phyloP scores from a whole-genome alignment of 2,329 filamentous ascomycete genomes.

The Verticillium nonalfalfae region DNA sequence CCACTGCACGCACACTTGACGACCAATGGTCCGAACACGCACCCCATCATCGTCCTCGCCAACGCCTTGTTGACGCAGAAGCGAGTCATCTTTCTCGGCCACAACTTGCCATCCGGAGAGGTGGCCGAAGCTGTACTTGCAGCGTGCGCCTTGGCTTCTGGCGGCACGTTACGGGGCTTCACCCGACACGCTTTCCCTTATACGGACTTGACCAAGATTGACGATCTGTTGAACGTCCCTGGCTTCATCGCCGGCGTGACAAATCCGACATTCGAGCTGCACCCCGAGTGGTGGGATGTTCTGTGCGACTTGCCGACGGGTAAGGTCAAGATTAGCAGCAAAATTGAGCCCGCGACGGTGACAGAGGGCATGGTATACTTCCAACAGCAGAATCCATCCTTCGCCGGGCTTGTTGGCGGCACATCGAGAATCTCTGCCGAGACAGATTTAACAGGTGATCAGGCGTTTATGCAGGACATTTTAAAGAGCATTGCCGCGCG shows the following conservation, averaged over 20 bases:
- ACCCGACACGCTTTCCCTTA: constrained; percentile 96
- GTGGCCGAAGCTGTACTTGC: constrained; percentile 97
- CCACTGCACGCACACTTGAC: constrained; percentile 85
- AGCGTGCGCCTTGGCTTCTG: constrained; percentile 90
- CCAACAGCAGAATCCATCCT: constrained; percentile 66
- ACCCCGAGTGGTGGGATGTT: constrained; percentile 97
- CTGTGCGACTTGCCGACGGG: constrained; percentile 89
- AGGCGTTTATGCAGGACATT: constrained; percentile 82
- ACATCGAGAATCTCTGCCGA: constrained; percentile 30
- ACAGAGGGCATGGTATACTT: constrained; percentile 87
- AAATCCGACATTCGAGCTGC: constrained; percentile 90
- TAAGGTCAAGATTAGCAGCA: constrained; percentile 87
- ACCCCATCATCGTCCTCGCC: constrained; percentile 89
- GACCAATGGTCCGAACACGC: constrained; percentile 81
- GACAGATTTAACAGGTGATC: constrained; percentile 75
- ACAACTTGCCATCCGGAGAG: constrained; percentile 91
- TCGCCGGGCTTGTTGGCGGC: constrained; percentile 42
- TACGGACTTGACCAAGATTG: constrained; percentile 95
- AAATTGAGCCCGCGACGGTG: constrained; percentile 71
- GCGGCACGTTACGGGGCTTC: constrained; percentile 87
- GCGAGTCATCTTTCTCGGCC: constrained; percentile 88
- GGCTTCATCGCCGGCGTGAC: constrained; percentile 98
- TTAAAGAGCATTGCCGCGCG: constrained; percentile 76
- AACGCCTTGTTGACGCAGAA: constrained; percentile 97
- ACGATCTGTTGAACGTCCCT: constrained; percentile 90